A percentile compares a stretch with the other conserved stretches of the same genome.
These are phyloP conservation scores for Colletotrichum aenigma DNA, from an alignment of 2,329 filamentous ascomycete genomes.

Conservation along the genomic window DNA sequence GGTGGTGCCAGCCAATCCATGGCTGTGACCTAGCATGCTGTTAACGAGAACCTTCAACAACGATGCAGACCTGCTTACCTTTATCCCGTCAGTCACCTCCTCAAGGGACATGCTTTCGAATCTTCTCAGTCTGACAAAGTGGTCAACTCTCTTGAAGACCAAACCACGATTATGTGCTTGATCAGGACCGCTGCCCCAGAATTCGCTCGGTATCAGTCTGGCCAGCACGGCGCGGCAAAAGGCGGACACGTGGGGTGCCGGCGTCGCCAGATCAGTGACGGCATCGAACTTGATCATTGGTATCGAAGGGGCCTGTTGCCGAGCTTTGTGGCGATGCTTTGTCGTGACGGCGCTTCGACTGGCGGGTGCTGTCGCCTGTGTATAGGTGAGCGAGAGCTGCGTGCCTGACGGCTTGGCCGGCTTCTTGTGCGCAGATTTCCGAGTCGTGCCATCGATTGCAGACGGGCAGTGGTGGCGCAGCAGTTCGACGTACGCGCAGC, in stretches of 20 bases:
- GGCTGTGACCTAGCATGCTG: constrained; percentile 58
- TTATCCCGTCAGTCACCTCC: constrained; percentile 75
- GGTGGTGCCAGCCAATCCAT: constrained; percentile 76
- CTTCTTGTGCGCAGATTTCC: background rate
- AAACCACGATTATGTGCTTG: constrained; percentile 63
- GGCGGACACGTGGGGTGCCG: constrained; percentile 73
- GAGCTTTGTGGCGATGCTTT: background rate
- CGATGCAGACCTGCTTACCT: constrained; percentile 52
- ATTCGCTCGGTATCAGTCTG: constrained; percentile 73
- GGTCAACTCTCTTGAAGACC: constrained; percentile 73
- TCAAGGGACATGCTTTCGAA: constrained; percentile 85
- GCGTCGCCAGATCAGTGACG: constrained; percentile 72
- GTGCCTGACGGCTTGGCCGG: background rate
- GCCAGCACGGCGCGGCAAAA: constrained; percentile 81
- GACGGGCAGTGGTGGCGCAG: constrained; percentile 81
- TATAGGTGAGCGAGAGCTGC: background rate
- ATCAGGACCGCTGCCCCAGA: constrained; percentile 70
- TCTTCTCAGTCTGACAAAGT: constrained; percentile 76
- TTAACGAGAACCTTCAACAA: background rate
- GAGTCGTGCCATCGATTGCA: constrained; percentile 25
- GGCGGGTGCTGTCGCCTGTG: background rate
- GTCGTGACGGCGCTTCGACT: background rate
- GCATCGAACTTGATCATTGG: constrained; percentile 46
- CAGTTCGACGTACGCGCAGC: constrained; percentile 81
- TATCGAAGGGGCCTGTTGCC: background rate